These are phyloP conservation scores for Fusarium marasasianum DNA, from an alignment of 2,329 filamentous ascomycete species.

Conservation along the genomic window DNA sequence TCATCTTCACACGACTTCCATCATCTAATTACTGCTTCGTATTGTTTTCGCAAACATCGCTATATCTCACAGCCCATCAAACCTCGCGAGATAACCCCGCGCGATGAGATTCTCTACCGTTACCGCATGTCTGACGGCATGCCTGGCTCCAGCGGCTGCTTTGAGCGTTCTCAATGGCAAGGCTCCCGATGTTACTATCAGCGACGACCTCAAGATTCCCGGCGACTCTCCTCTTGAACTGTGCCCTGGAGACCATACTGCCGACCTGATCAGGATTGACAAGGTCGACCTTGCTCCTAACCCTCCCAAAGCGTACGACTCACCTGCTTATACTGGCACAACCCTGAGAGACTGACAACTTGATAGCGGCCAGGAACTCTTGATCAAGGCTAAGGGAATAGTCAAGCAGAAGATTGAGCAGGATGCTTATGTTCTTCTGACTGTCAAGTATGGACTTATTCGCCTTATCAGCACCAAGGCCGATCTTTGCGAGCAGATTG, in stretches of 20 bases:
- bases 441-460: conserved; percentile 95
- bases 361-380: conserved; percentile 77
- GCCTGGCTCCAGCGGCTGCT: conserved; percentile 57
- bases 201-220: conserved; percentile 71
- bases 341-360: conserved; percentile 36
- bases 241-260: conserved; percentile 72
- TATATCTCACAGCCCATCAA: neutral
- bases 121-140: conserved; percentile 57
- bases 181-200: conserved; percentile 52
- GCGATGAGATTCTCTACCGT: conserved; percentile 52
- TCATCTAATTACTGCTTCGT: conserved; percentile 11
- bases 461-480: conserved; percentile 82
- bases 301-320: conserved; percentile 82
- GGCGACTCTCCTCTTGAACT: conserved; percentile 87
- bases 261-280: conserved; percentile 79
- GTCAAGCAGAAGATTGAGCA: conserved; percentile 76
- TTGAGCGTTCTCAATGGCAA: conserved; percentile 53
- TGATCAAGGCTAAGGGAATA: conserved; percentile 81
- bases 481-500: conserved; percentile 89
- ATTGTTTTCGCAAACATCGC: neutral
- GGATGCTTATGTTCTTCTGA: conserved; percentile 82
- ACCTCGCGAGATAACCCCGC: neutral
- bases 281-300: conserved; percentile 85
- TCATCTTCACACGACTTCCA: conserved; percentile 23
- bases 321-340: conserved; percentile 10